Evolutionary conservation across 2,329 filamentous ascomycete genomes (phyloP).

Genomic region (Dactylellina cionopaga): DNA sequence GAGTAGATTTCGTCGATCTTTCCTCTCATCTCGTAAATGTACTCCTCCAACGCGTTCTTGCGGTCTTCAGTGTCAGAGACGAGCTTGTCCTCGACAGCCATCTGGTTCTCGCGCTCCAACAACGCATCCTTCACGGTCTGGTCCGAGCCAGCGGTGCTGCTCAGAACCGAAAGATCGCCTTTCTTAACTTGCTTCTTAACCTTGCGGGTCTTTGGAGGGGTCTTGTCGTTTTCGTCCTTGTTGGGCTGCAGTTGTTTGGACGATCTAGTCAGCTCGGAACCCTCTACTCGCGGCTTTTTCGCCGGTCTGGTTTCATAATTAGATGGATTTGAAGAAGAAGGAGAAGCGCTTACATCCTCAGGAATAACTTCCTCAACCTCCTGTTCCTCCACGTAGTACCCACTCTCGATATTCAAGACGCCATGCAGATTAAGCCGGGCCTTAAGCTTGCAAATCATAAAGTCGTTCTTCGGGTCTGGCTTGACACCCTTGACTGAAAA

Average conservation of each 20-base stretch:
- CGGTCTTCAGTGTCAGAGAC: constrained; percentile 98
- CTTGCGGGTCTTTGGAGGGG: constrained; percentile 83
- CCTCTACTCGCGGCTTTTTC: constrained; percentile 55
- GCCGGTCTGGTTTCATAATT: constrained; percentile 47
- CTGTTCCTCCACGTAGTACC: constrained; percentile 97
- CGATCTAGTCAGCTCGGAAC: constrained; percentile 56
- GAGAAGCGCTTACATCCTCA: constrained; percentile 66
- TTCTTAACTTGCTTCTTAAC: constrained; percentile 99
- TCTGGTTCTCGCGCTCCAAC: constrained; percentile 83
- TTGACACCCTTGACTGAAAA: constrained; percentile 99
- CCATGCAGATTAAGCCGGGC: constrained; percentile 96
- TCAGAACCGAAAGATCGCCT: constrained; percentile 88
- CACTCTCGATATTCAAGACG: constrained; percentile 93
- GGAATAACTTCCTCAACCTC: constrained; percentile 94
- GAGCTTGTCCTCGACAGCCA: constrained; percentile 98
- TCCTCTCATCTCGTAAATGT: constrained; percentile 95
- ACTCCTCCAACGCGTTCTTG: constrained; percentile 99
- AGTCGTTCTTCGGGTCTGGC: constrained; percentile 90
- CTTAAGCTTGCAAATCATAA: constrained; percentile 99
- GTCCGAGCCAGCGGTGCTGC: constrained; percentile 84
- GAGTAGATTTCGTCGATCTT: constrained; percentile 93
- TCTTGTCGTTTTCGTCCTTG: constrained; percentile 71
- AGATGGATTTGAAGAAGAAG: constrained; percentile 26
- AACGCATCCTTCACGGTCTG: constrained; percentile 72
- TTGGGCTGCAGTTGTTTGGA: constrained; percentile 63